Base-by-base conservation (phyloP, 1,284 basidiomycete species). In the Trichosporon sp. region DNA sequence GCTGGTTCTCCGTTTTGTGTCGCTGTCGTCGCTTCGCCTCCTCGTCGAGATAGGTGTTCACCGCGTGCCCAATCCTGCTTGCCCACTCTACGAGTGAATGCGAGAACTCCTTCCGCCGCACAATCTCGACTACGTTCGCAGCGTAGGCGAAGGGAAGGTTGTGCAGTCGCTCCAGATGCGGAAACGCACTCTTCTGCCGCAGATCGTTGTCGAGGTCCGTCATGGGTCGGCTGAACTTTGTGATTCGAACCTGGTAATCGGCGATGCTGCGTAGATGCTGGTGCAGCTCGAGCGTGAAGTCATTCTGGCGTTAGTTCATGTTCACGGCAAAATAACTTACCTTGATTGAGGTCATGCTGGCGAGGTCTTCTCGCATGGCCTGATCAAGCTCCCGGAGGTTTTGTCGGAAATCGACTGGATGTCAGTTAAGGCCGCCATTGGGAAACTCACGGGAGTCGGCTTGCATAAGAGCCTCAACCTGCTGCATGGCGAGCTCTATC, bases 131-230 rank as follows among this genome's bases (percentile, higher is more conserved):
- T 1, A 98, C 87, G 0, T 95, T 94, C 1, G 93, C 92, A 0
- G 93, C 92, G 80, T 99, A 99, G 0, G 93, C 93, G 77, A 93
- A 95, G 0, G 96, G 83, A 88, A 98, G 92, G 68, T 88, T 90
- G 77, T 97, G 93, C 44, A 98, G 84, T 13, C 95, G 87, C 66
- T 91, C 88, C 13, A 98, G 90, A 79, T 98, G 94, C 23, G 91
- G 87, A 81, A 98, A 98, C 65, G 91, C 92, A 60, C 90, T 92
- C 81, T 79, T 80, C 47, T 78, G 77, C 21, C 77, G 64, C 73
- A 93, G 87, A 75, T 88, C 89, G 73, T 92, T 87, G 76, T 94
- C 91, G 1, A 95, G 85, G 1, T 85, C 81, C 0, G 86, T 85
- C 56, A 95, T 83, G 1, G 85, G 84, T 0, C 86, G 82, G 5